Base-by-base conservation (phyloP, 306 rosid species). In the Senna siamea region DNA sequence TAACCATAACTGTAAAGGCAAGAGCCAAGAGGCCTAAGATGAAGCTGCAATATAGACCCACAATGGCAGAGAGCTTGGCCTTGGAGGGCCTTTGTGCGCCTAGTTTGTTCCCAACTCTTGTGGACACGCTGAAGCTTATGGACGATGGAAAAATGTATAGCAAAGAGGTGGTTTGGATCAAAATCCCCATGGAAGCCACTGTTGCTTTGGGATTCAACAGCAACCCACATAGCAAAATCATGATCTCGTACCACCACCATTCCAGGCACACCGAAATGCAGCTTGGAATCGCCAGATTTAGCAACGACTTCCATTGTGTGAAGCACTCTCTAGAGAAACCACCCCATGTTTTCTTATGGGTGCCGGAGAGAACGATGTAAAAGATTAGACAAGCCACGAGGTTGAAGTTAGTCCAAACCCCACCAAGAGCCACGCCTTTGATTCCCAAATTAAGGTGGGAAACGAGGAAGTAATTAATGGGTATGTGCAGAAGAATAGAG, bases 181-280 rank as follows among this genome's bases (percentile, higher is more conserved):
- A 54, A 75, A 93, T 76, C 4, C 98, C 98, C 97, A 93, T 93
- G 13, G 98, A 93, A 30, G 97, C 97, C 10, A 93, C 97, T 1
- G 96, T 93, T 41, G 91, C 87, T 56, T 43, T 78, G 1, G 98
- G 96, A 48, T 87, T 88, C 1, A 78, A 0, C 9, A 93, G 34
- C 57, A 88, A 54, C 0, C 98, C 98, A 26, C 98, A 93, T 8
- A 93, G 80, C 54, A 93, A 20, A 23, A 87, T 93, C 98, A 93
- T 91, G 65, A 93, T 91, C 79, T 93, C 98, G 62, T 93, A 93
- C 98, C 98, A 93, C 98, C 98, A 93, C 98, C 98, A 93, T 75
- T 93, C 98, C 15, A 93, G 84, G 48, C 98, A 93, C 7, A 93
- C 94, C 0, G 98, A 93, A 57, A 93, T 72, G 81, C 98, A 93